Evolutionary conservation across 805 yeast species (phyloP).

Genomic region (Osmozyma mogii): DNA sequence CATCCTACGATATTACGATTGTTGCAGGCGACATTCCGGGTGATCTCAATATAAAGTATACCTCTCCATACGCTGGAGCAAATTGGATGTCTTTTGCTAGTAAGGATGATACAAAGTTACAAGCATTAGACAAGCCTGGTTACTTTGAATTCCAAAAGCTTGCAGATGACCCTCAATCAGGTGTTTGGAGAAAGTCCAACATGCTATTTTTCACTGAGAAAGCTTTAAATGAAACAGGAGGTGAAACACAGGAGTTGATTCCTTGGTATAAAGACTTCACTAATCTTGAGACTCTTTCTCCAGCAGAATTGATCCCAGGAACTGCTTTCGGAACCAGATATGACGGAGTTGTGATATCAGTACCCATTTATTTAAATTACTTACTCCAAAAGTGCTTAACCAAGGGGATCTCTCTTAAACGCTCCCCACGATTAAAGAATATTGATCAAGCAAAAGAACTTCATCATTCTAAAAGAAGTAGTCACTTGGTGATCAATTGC

Average conservation of each 20-base stretch:
- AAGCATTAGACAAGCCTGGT: constrained; percentile 36
- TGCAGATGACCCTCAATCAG: constrained; percentile 43
- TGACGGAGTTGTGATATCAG: constrained; percentile 52
- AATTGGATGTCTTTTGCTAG: constrained; percentile 59
- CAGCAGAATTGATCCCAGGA: constrained; percentile 33
- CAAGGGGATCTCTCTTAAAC: constrained; percentile 40
- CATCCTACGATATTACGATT: constrained; percentile 19
- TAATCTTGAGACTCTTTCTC: constrained; percentile 27
- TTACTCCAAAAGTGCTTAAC: constrained; percentile 38
- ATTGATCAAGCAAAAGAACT: constrained; percentile 39
- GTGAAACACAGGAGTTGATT: constrained; percentile 6
- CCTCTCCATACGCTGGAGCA: constrained; percentile 69
- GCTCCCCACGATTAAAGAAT: constrained; percentile 30
- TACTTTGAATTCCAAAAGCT: constrained; percentile 40
- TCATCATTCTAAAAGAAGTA: constrained; percentile 9
- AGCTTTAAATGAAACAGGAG: constrained; percentile 6
- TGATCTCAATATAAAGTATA: constrained; percentile 41
- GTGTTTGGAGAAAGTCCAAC: constrained; percentile 20
- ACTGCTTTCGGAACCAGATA: constrained; percentile 38
- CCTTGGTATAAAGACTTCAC: constrained; percentile 46
- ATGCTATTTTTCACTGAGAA: constrained; percentile 7
- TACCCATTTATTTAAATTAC: constrained; percentile 48
- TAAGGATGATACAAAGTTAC: constrained; percentile 20
- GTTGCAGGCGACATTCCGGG: constrained; percentile 44
- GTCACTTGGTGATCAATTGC: constrained; percentile 49